Evolutionary conservation across 352 stramenopile genomes (phyloP).

Genomic region (Globisporangium canariense): DNA sequence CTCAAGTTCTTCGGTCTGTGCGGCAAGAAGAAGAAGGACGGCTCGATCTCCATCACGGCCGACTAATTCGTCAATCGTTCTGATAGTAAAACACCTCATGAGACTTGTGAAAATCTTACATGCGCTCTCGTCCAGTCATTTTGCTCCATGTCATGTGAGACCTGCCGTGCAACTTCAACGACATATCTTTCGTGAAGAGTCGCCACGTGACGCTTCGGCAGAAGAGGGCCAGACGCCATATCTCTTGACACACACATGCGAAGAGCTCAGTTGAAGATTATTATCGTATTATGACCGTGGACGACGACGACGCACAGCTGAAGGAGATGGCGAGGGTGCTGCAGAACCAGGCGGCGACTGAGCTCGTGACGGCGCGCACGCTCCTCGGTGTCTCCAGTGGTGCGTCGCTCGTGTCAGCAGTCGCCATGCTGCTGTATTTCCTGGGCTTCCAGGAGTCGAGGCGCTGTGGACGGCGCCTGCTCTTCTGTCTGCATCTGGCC

Average conservation of each 20-base stretch:
- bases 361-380: conserved; percentile 36
- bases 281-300: background rate
- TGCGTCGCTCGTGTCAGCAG: conserved; percentile 38
- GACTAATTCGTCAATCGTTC: conserved; percentile 28
- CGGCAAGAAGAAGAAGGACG: conserved; percentile 77
- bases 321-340: conserved; percentile 35
- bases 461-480: conserved; percentile 53
- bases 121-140: background rate
- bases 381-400: conserved; percentile 41
- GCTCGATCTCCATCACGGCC: conserved; percentile 69
- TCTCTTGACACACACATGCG: background rate
- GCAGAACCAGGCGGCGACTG: conserved; percentile 5
- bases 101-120: background rate
- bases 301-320: background rate
- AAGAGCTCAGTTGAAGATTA: background rate
- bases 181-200: background rate
- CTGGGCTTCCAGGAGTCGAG: conserved; percentile 58
- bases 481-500: conserved; percentile 63
- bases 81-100: background rate
- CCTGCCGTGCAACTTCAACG: background rate
- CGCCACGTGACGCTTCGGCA: background rate
- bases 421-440: conserved; percentile 58
- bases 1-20: conserved; percentile 83
- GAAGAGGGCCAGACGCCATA: background rate
- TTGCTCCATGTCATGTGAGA: background rate